Conservation (phyloP, 2,329 filamentous ascomycete genomes). For the Ophiostoma novo-ulmi region DNA sequence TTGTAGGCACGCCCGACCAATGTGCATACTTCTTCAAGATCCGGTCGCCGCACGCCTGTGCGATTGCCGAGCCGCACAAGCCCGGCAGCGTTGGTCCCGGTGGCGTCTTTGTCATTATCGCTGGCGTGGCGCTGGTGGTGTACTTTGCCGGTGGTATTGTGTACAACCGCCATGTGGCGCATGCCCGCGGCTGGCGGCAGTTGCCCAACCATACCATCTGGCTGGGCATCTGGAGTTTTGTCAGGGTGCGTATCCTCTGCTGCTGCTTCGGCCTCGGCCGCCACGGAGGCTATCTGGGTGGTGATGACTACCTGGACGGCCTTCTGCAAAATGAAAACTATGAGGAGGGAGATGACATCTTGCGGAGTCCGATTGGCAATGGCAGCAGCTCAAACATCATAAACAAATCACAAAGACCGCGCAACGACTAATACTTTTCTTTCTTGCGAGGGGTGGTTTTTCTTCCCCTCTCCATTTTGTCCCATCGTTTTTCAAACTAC, state of each 20-base stretch:
- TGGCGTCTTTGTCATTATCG: slow-evolving; percentile 83
- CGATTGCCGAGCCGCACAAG: slow-evolving; percentile 61
- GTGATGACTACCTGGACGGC: slow-evolving; percentile 12
- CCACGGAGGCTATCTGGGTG: slow-evolving; percentile 6
- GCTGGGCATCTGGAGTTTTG: slow-evolving; percentile 78
- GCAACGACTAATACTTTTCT: slow-evolving; percentile 29
- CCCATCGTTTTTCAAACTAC: slow-evolving; percentile 4
- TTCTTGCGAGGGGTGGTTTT: no score
- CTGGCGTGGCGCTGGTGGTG: slow-evolving; percentile 68
- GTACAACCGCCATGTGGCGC: slow-evolving; percentile 90
- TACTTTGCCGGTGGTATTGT: slow-evolving; percentile 91
- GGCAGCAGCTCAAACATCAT: neutral
- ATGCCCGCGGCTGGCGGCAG: slow-evolving; percentile 92
- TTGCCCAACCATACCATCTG: slow-evolving; percentile 91
- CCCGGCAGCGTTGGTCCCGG: slow-evolving; percentile 65
- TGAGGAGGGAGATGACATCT: slow-evolving; percentile 10
- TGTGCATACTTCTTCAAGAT: slow-evolving; percentile 96
- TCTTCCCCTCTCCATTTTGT: slow-evolving; percentile 9
- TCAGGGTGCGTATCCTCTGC: slow-evolving; percentile 58
- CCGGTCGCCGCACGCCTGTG: slow-evolving; percentile 76
- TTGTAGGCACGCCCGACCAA: slow-evolving; percentile 82
- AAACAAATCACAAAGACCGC: slow-evolving; percentile 14
- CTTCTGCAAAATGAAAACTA: slow-evolving; percentile 1
- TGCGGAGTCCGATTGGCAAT: neutral
- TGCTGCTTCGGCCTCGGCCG: slow-evolving; percentile 13